Percentiles rank a stretch among this genome's conserved stretches.
phyloP scores from a whole-genome alignment of 2,329 filamentous ascomycete species.

The Juglanconis oblonga region DNA sequence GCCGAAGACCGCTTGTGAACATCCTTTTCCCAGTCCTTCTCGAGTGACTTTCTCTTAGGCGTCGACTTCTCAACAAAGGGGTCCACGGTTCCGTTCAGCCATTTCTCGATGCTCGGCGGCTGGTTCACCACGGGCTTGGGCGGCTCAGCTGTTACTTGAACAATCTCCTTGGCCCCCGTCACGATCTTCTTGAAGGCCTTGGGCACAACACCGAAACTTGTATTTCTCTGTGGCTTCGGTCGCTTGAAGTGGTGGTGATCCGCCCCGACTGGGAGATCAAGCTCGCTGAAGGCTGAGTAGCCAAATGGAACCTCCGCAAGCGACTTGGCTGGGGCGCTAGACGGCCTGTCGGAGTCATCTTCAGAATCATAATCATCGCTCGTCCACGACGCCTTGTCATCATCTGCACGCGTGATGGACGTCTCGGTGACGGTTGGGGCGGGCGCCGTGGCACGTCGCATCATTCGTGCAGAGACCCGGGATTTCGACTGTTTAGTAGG shows the following conservation, averaged over 20 bases:
- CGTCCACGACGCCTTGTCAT: conserved; percentile 30
- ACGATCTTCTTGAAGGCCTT: conserved; percentile 64
- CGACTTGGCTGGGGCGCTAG: conserved; percentile 46
- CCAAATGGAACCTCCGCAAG: conserved; percentile 62
- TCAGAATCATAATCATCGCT: conserved; percentile 22
- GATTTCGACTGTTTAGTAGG: conserved; percentile 22
- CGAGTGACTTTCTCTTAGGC: conserved; percentile 31
- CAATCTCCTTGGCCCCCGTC: conserved; percentile 62
- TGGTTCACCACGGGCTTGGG: conserved; percentile 52
- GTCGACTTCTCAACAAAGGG: conserved; percentile 51
- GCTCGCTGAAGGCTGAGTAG: conserved; percentile 64
- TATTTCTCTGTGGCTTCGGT: conserved; percentile 46
- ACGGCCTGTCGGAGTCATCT: conserved; percentile 34
- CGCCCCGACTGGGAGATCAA: conserved; percentile 53
- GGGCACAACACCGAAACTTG: conserved; percentile 56
- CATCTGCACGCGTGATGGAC: conserved; percentile 25
- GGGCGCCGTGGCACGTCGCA: conserved; percentile 12
- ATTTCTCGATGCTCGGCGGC: conserved; percentile 63
- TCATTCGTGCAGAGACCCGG: background rate
- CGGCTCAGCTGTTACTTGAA: conserved; percentile 58
- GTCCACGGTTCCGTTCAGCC: conserved; percentile 61
- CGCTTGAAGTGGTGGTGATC: conserved; percentile 42
- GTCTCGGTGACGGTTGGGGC: conserved; percentile 23
- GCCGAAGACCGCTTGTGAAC: conserved; percentile 26
- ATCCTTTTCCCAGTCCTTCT: conserved; percentile 35